Base-by-base conservation (phyloP, 2,329 filamentous ascomycete genomes). In the Immersiporthe knoxdaviesiana region DNA sequence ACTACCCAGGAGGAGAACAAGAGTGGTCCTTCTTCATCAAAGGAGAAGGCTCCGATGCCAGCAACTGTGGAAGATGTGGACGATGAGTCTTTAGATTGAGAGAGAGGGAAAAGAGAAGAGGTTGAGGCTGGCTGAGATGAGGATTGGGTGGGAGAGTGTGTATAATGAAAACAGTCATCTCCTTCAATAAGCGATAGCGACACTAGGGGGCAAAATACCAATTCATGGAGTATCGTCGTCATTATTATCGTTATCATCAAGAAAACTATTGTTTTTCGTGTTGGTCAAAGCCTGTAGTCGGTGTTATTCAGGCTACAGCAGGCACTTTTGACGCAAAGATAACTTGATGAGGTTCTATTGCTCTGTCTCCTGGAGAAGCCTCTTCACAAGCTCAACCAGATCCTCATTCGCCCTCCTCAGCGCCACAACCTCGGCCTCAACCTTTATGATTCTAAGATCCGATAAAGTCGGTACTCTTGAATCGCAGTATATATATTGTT, bases 21-120 rank as follows among this genome's bases (percentile, higher is more conserved):
- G 35, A 11, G 35, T 44, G 35, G 39, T n/a, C 1, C 35, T 18
- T 44, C 35, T 11, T 21, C 69, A 61, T 73, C 72, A 11, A 84
- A 84, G 73, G 67, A 67, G 18, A 71, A 71, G 59, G 69, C 50
- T 8, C 69, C 59, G n/a, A 37, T 63, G 52, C 66, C 66, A 35
- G 63, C 52, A 18, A 69, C 67, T 6, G 69, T 66, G 14, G 69
- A 71, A 50, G 69, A 71, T 56, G 67, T 50, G 6, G 69, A 71
- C 39, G 69, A 71, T 59, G 67, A 70, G 35, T 50, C 41, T n/a
- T 66, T 35, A 62, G 27, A 30, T n/a, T n/a, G n/a, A 47, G 41
- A 7, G 41, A 47, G 44, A n/a, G 2, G 4, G n/a, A n/a, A n/a
- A n/a, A n/a, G n/a, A n/a, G n/a, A n/a, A n/a, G n/a, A n/a, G n/a